Percentiles rank a stretch among this genome's conserved stretches.
These are phyloP conservation scores for Neltuma alba DNA, from an alignment of 306 rosid genomes.

Conservation along the genomic window DNA sequence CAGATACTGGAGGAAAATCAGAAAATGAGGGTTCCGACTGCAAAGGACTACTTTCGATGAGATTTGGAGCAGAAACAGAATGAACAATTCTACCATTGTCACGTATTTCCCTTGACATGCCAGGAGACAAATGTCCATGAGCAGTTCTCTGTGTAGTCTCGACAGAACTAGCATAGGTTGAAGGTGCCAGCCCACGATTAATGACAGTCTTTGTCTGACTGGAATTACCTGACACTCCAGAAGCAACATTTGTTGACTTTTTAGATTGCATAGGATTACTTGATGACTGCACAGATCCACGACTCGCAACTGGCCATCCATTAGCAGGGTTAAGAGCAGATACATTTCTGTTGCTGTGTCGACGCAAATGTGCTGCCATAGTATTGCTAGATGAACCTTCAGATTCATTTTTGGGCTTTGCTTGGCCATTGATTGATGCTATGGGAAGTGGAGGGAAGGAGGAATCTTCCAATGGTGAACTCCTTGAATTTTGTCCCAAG, in stretches of 20 bases:
- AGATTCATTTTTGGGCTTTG: conserved; percentile 53
- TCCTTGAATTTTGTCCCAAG: conserved; percentile 63
- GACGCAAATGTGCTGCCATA: conserved; percentile 90
- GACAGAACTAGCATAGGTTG: conserved; percentile 57
- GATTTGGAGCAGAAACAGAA: conserved; percentile 82
- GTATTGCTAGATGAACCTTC: conserved; percentile 62
- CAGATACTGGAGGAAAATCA: conserved; percentile 91
- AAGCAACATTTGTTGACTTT: conserved; percentile 45
- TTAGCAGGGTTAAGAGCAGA: conserved; percentile 61
- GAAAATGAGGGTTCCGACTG: conserved; percentile 57
- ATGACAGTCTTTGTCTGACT: conserved; percentile 33
- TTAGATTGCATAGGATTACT: conserved; percentile 52
- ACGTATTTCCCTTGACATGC: conserved; percentile 52
- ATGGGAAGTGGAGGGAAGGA: conserved; percentile 86
- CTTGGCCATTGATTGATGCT: conserved; percentile 58
- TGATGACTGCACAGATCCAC: conserved; percentile 48
- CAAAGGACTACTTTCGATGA: conserved; percentile 53
- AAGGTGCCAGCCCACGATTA: conserved; percentile 35
- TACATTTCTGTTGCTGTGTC: conserved; percentile 44
- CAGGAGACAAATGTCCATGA: conserved; percentile 49
- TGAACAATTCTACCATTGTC: conserved; percentile 62
- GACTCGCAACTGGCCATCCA: conserved; percentile 79
- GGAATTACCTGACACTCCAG: conserved; percentile 40
- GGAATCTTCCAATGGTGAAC: conserved; percentile 59
- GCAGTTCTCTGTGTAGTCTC: conserved; percentile 48